A percentile compares a stretch with the other conserved stretches of the same genome.
These are phyloP conservation scores for Isatis lusitanica DNA, from an alignment of 441 rosid species.

Conservation along the genomic window DNA sequence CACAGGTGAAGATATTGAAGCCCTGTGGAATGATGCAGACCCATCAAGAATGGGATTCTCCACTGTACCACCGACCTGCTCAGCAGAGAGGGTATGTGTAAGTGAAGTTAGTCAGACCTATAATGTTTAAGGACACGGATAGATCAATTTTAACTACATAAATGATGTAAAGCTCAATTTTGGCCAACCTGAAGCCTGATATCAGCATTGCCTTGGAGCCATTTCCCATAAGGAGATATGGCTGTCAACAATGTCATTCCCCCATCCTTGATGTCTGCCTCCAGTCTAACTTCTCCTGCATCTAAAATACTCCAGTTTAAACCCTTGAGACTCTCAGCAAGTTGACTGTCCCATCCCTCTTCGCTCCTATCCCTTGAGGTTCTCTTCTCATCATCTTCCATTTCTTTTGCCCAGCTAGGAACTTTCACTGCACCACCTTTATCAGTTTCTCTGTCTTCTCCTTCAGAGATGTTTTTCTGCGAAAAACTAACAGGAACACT, in stretches of 20 bases:
- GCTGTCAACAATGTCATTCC: constrained; percentile 98
- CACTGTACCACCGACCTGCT: constrained; percentile 96
- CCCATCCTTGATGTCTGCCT: constrained; percentile 98
- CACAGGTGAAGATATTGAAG: constrained; percentile 89
- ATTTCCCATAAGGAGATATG: constrained; percentile 86
- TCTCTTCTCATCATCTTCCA: constrained; percentile 66
- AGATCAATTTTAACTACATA: constrained; percentile 8
- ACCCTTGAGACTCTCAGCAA: constrained; percentile 89
- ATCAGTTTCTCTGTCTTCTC: constrained; percentile 65
- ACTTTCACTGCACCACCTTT: constrained; percentile 54
- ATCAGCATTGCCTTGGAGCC: constrained; percentile 99
- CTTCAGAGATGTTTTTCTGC: constrained; percentile 61
- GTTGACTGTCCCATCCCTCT: constrained; percentile 89
- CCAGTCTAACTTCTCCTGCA: constrained; percentile 93
- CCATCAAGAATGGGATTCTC: constrained; percentile 96
- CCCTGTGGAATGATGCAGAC: constrained; percentile 91
- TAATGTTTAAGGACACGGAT: neutral
- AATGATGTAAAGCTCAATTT: constrained; percentile 2
- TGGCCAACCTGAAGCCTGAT: constrained; percentile 81
- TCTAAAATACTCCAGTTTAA: constrained; percentile 89
- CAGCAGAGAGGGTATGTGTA: constrained; percentile 33
- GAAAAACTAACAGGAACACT: constrained; percentile 86
- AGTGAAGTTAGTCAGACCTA: neutral
- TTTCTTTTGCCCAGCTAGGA: constrained; percentile 85
- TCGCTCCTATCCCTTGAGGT: constrained; percentile 73